Base-by-base conservation (phyloP, 2,329 filamentous ascomycete genomes). In the Cercospora sesami region DNA sequence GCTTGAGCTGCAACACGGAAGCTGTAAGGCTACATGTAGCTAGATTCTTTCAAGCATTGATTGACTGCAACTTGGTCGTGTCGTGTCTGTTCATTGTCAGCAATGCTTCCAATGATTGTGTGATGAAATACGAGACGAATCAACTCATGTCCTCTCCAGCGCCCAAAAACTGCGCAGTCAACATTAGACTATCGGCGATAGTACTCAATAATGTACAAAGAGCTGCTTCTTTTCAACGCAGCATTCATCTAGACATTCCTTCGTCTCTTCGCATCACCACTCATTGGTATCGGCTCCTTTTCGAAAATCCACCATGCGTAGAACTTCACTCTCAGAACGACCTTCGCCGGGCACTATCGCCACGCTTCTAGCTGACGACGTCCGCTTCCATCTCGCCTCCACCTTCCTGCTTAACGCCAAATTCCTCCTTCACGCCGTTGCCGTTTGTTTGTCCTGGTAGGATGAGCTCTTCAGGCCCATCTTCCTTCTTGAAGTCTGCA, bases 381-480 rank as follows among this genome's bases (percentile, higher is more conserved):
- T 59, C 55, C 31, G 55, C 23, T 23, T 62, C 60, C 60, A 62
- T 48, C 23, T 42, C 60, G n/a, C 39, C 33, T 10, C 62, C 62
- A 4, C 36, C 14, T 26, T 64, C 51, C 16, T 64, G 62, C 53
- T 64, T 64, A 3, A 64, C 39, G 0, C 60, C 60, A 23, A 62
- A 48, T 16, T 65, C 62, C 28, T 65, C 63, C n/a, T 59, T 58
- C 26, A 39, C 63, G 9, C 30, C 59, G 26, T 68, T 60, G 60
- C 66, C 63, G 36, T 71, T 68, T 33, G 66, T 63, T 48, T 72
- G 71, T n/a, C 75, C 73, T 2, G 77, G 77, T 45, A 77, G 55
- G 31, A 79, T 78, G 60, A 79, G 69, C 68, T 79, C 77, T 65
- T 78, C 77, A 30, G 72, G 71, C 12, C 69, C 67, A 8, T 73